Base-by-base conservation (phyloP, 2,329 filamentous ascomycete species). In the Aspergillus phoenicis region DNA sequence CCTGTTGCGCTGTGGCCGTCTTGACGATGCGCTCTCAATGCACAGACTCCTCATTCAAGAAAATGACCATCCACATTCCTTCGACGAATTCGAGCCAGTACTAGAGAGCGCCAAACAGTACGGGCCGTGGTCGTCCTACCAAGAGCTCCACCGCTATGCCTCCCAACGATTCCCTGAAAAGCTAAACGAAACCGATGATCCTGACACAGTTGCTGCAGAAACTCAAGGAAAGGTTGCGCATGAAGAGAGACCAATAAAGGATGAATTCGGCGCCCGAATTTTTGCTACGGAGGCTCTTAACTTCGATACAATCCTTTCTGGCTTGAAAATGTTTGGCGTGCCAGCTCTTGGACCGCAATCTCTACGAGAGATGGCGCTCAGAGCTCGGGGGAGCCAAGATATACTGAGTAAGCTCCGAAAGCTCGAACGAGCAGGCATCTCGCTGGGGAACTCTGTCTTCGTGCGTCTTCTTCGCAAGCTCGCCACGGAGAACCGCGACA, bases 261-360 rank as follows among this genome's bases (percentile, higher is more conserved):
- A 95, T 73, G 77, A 81, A 0, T 83, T 96, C 30, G 89, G 90
- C 17, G 90, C 93, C n/a, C 85, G 88, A 64, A 87, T 92, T 79
- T 93, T 97, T 72, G 93, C 93, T 8, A 90, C 88, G 1, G 88
- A 82, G 60, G 90, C 91, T 74, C 83, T 95, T 22, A 85, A 88
- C 1, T 80, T 93, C 8, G 87, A 93, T 59, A 85, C 89, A 65
- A 86, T 91, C 26, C 86, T 96, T 58, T 85, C 85, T 36, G 83
- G 90, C 6, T 79, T 95, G 17, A 82, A 84, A 59, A 86, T 90
- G 68, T 84, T 96, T 55, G 90, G 90, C 2, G 80, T 96, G 5
- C 82, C 86, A 52, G 80, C 82, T 38, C 89, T 97, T 63, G 93
- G 93, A 0, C 89, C 92, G 0, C 78, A 89, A 17, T 90, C 91